Evolutionary conservation across 73 alveolate species (phyloP).

Genomic region (Paramecium sexaurelia): DNA sequence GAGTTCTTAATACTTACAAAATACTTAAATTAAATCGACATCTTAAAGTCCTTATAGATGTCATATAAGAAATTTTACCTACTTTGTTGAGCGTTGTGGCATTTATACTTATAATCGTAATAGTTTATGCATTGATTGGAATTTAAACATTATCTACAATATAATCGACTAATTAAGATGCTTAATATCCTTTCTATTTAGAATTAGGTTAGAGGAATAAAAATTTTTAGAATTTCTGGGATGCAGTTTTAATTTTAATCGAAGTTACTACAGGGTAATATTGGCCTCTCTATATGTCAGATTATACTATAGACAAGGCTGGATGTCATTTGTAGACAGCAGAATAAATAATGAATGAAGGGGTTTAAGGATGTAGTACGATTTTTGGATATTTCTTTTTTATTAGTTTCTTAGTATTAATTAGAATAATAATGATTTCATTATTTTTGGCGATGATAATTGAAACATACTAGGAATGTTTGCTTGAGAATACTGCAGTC

Average conservation of each 20-base stretch:
- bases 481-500: conserved; percentile 67
- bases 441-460: conserved; percentile 42
- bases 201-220: background rate
- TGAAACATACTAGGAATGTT: conserved; percentile 26
- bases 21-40: background rate
- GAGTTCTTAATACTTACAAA: background rate
- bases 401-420: conserved; percentile 8
- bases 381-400: background rate
- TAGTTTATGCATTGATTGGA: conserved; percentile 36
- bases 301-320: background rate
- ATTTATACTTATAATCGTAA: background rate
- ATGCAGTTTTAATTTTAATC: background rate
- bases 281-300: conserved; percentile 30
- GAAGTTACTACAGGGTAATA: conserved; percentile 18
- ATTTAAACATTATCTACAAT: background rate
- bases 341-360: background rate
- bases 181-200: conserved; percentile 2
- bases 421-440: conserved; percentile 23
- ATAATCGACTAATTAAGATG: background rate
- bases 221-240: conserved; percentile 18
- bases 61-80: background rate
- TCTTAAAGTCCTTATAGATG: conserved; percentile 10
- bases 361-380: conserved; percentile 56
- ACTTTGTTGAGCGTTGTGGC: conserved; percentile 47
- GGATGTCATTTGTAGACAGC: background rate